A percentile compares a stretch with the other conserved stretches of the same genome.
phyloP scores from a whole-genome alignment of 257 asterid species.

The Marsdenia floribunda region DNA sequence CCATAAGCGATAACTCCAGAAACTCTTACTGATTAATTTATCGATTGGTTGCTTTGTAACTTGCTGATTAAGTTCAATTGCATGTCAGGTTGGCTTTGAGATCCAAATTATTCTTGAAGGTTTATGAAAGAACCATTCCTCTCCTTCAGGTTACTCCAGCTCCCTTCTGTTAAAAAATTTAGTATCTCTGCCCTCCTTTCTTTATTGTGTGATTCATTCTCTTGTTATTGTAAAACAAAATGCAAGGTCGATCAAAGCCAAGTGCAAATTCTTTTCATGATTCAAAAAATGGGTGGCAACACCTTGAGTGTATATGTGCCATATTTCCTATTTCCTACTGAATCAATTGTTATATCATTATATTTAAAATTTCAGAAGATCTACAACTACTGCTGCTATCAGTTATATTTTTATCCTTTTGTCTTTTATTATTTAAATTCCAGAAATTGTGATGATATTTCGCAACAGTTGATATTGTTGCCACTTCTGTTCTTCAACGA shows the following conservation, averaged over 20 bases:
- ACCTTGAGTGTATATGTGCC: not conserved
- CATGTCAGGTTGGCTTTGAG: slow-evolving; percentile 56
- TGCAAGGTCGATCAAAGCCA: not conserved
- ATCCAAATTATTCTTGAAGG: slow-evolving; percentile 48
- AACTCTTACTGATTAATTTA: not conserved
- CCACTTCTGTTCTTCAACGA: not conserved
- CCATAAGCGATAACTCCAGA: not conserved
- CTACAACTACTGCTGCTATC: not conserved
- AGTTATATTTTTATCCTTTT: not conserved
- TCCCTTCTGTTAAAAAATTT: slow-evolving; percentile 4
- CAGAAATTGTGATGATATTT: not conserved
- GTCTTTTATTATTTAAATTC: not conserved
- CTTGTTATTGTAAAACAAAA: not conserved
- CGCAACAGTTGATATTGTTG: not conserved
- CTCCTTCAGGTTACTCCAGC: slow-evolving; percentile 63
- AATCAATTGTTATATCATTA: not conserved
- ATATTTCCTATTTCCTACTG: not conserved
- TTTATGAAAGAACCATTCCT: slow-evolving; percentile 51
- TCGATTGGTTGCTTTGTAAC: not conserved
- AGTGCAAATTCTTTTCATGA: not conserved
- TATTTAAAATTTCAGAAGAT: not conserved
- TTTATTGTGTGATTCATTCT: not conserved
- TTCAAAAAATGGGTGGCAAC: not conserved
- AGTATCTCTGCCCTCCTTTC: too few species aligned
- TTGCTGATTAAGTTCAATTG: slow-evolving; percentile 12